Evolutionary conservation across 2,329 filamentous ascomycete genomes (phyloP), one percentile per base, ranked within the genome.

Genomic region (Trichoderma gracile): DNA sequence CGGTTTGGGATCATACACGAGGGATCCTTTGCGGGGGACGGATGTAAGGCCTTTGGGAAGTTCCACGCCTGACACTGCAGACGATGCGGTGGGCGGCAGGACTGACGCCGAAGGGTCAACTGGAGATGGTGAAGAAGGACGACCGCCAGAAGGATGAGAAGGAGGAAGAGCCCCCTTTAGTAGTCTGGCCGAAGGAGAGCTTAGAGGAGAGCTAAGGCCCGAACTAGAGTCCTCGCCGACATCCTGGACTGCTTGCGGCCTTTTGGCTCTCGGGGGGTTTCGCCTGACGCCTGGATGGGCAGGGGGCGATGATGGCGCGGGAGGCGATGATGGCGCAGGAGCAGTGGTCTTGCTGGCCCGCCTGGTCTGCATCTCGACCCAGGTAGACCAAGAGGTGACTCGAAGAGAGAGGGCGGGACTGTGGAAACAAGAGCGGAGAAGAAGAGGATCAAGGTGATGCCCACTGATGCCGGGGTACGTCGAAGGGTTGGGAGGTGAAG

Each of bases 1-100:
- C 45, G 72, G 49, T 14, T 65, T 54, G 1, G 68, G 68, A 38
- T 69, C 62, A 25, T 33, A 33, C 17, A 63, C 57, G 25, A 70
- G 46, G 23, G 63, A 65, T 17, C 65, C 66, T 40, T 54, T 67
- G 27, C 59, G 50, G 19, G 50, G 49, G 17, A 61, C 43, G 33
- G 58, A 45, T 17, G 57, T 61, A 12, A 61, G 42, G 21, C 57
- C 57, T 21, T 53, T 50, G 15, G 57, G 57, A 15, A 23, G 6
- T 6, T 52, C 17, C 9, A 45, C 5, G n/a, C n/a, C 27, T 10
- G 21, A 38, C 15, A 30, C 33, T 5, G 33, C 30, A 52, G 57
- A 23, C 3, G 38, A 40, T 23, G 57, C 17, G 52, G 25, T 30
- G 8, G 30, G 38, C 17, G 15, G 25, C 4, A 23, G 49, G 1